These are phyloP conservation scores for Globisporangium spiculum DNA, from an alignment of 352 stramenopile genomes.

Conservation along the genomic window DNA sequence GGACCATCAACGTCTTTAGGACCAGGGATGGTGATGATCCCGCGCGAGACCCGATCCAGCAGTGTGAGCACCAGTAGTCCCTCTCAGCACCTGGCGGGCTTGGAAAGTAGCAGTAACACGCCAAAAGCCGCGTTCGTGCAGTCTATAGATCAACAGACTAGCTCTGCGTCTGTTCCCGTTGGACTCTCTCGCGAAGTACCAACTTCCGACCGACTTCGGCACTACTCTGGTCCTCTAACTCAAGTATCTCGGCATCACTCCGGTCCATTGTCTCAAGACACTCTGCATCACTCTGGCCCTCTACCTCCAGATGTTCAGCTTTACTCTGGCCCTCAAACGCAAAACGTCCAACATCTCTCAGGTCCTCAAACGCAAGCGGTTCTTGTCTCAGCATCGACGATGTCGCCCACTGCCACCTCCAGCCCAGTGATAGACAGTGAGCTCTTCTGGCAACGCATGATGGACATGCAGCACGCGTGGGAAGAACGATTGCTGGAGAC, in stretches of 20 bases:
- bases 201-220: background rate
- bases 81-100: background rate
- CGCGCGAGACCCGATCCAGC: background rate
- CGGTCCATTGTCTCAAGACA: background rate
- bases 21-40: background rate
- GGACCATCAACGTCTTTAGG: background rate
- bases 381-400: background rate
- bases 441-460: conserved; percentile 41
- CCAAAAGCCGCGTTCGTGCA: background rate
- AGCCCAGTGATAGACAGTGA: conserved; percentile 31
- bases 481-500: conserved; percentile 58
- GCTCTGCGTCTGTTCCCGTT: background rate
- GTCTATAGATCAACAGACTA: background rate
- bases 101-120: background rate
- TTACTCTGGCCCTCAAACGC: too few relatives aligned
- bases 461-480: conserved; percentile 57
- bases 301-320: background rate
- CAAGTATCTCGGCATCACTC: background rate
- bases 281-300: background rate
- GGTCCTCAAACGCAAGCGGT: background rate
- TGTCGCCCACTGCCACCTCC: background rate
- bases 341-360: background rate
- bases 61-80: background rate
- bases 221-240: background rate
- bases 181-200: background rate